Evolutionary conservation across 23 red algal genomes (phyloP).

Genomic region (Gracilaria vermiculophylla): DNA sequence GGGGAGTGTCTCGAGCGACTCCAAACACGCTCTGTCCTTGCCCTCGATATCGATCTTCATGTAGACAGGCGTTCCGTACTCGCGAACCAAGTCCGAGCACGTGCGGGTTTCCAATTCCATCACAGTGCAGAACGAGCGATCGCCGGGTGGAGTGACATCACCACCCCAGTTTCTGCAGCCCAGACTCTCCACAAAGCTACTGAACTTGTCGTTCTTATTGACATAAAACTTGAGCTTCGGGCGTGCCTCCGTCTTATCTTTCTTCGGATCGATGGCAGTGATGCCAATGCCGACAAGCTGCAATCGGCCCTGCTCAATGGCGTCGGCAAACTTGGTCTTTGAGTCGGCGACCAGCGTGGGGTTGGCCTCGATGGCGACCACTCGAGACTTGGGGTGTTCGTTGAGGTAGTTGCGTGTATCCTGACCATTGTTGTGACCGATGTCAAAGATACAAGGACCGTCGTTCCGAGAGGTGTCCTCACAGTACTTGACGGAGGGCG

Average conservation of each 20-base stretch:
- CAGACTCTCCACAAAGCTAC: conserved; percentile 29
- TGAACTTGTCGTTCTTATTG: conserved; percentile 33
- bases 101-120: conserved; percentile 32
- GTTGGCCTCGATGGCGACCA: conserved; percentile 63
- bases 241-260: neutral
- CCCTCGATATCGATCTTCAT: conserved; percentile 63
- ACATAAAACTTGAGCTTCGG: conserved; percentile 31
- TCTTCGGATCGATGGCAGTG: conserved; percentile 19
- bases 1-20: conserved; percentile 23
- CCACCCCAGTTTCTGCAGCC: conserved; percentile 20
- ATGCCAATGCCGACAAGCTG: conserved; percentile 16
- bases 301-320: neutral
- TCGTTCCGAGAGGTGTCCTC: conserved; percentile 15
- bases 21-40: conserved; percentile 35
- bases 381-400: conserved; percentile 24
- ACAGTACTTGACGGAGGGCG: neutral
- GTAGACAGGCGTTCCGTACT: conserved; percentile 45
- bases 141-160: neutral
- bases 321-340: conserved; percentile 1
- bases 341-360: conserved; percentile 23
- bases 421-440: conserved; percentile 55
- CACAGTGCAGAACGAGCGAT: conserved; percentile 11
- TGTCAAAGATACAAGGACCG: conserved; percentile 52
- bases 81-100: conserved; percentile 30
- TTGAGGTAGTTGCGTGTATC: conserved; percentile 48